A percentile compares a stretch with the other conserved stretches of the same genome.
Evolutionary conservation across 805 yeast species (phyloP).

Genomic region (Zygoascus flipseniorum): DNA sequence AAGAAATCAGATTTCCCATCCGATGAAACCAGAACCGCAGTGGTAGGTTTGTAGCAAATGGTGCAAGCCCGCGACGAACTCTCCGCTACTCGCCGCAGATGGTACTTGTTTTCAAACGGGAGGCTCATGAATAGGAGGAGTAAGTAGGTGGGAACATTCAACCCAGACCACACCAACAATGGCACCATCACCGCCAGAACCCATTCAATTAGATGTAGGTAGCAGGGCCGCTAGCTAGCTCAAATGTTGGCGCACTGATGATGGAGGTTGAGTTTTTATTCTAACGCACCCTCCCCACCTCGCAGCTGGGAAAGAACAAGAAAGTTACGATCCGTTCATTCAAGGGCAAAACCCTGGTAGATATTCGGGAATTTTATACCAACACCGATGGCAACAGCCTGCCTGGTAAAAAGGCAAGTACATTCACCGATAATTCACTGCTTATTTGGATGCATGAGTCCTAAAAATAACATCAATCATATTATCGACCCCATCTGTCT

Average conservation of each 20-base stretch:
- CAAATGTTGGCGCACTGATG: neutral
- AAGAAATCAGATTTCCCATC: conserved; percentile 42
- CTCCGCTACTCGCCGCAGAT: conserved; percentile 38
- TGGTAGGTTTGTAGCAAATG: conserved; percentile 47
- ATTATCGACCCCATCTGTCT: too few relatives aligned
- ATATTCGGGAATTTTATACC: conserved; percentile 72
- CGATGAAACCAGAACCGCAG: conserved; percentile 39
- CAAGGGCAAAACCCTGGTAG: conserved; percentile 59
- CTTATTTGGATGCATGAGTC: too few relatives aligned
- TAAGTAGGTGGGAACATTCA: too few relatives aligned
- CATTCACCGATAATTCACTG: too few relatives aligned
- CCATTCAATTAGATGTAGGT: neutral
- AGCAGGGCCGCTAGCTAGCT: too few relatives aligned
- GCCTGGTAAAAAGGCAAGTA: conserved; percentile 69
- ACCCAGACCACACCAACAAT: too few relatives aligned
- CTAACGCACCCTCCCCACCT: neutral
- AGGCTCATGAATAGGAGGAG: neutral
- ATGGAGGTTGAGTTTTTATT: too few relatives aligned
- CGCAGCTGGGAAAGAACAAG: conserved; percentile 49
- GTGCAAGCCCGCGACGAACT: conserved; percentile 38
- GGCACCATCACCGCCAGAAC: neutral
- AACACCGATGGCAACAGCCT: conserved; percentile 45
- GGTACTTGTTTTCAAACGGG: conserved; percentile 37
- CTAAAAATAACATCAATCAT: too few relatives aligned
- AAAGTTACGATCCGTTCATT: conserved; percentile 66